Base-by-base conservation (phyloP, 2,329 filamentous ascomycete genomes). In the Ophiostoma sp. region DNA sequence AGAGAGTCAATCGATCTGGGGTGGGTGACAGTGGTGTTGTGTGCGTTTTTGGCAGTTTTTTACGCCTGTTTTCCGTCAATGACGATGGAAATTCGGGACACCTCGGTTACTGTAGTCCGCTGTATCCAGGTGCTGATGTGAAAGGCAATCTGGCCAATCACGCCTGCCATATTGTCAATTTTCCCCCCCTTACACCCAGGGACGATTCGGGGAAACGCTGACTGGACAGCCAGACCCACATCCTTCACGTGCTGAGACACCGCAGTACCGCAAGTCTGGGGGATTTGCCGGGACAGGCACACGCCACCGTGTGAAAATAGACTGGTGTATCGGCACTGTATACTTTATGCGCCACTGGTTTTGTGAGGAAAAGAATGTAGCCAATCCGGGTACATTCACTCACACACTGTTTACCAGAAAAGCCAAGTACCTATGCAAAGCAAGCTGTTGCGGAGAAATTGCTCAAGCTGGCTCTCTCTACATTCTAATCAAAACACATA, bases 81-180 rank as follows among this genome's bases (percentile, higher is more conserved):
- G 72, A 73, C 71, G 71, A 73, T 70, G 35, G 72, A 72, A 73
- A 72, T 72, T 74, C 73, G 73, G 73, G 72, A 72, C 72, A 73
- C 72, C 73, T 74, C 73, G 73, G 73, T 68, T 74, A 72, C 71
- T 70, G 54, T 41, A 68, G 71, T 67, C 72, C 31, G 68, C 68
- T 31, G n/a, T 39, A 67, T 41, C 68, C 60, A 41, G 67, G 20
- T 69, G 68, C 62, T 68, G 70, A n/a, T 57, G 39, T 41, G 13
- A 39, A 65, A 36, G 35, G 17, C 20, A 7, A 41, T 17, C 36
- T 54, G 66, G 71, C 73, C 73, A 74, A 74, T 74, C 41, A 69
- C 64, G 54, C 54, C 27, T 0, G 2, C 1, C 48, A 73, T 68
- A 73, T 74, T 74, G 68, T 73, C 72, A 74, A 73, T 74, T 68